These are phyloP conservation scores for Xylaria scruposa DNA, from an alignment of 495 filamentous ascomycete species.

Conservation along the genomic window DNA sequence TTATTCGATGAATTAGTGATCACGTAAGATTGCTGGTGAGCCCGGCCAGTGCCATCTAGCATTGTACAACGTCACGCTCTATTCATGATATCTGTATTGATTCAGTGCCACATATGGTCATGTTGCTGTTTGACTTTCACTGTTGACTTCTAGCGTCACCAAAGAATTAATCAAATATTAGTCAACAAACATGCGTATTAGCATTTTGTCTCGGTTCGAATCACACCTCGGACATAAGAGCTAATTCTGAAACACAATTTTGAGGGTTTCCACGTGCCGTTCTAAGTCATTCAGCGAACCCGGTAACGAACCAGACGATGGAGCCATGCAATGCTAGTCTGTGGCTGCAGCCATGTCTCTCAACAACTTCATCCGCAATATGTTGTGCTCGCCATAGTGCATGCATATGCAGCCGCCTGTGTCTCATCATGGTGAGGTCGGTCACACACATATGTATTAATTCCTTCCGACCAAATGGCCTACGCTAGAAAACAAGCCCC, in stretches of 20 bases:
- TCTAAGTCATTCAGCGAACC: background rate
- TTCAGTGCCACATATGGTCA: too few species aligned
- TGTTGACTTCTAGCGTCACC: too few species aligned
- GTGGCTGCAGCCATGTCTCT: conserved; percentile 16
- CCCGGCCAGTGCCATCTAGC: background rate
- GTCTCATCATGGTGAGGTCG: background rate
- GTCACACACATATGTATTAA: background rate
- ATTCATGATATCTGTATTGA: too few species aligned
- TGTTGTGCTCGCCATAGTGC: conserved; percentile 16
- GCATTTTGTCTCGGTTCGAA: too few species aligned
- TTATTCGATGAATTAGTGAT: background rate
- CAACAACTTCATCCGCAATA: background rate
- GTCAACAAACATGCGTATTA: background rate
- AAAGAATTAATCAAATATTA: too few species aligned
- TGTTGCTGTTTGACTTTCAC: background rate
- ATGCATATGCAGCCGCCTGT: conserved; percentile 25
- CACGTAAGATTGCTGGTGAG: background rate
- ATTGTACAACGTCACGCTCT: too few species aligned
- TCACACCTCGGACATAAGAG: too few species aligned
- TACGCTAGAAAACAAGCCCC: background rate
- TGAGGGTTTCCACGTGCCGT: conserved; percentile 9
- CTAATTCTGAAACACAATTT: background rate
- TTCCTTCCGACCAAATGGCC: background rate
- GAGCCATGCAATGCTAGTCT: conserved; percentile 12
- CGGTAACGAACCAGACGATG: conserved; percentile 10